Evolutionary conservation across 2,329 filamentous ascomycete genomes (phyloP), one percentile per base, ranked within the genome.

Genomic region (Epichloe uncinata): DNA sequence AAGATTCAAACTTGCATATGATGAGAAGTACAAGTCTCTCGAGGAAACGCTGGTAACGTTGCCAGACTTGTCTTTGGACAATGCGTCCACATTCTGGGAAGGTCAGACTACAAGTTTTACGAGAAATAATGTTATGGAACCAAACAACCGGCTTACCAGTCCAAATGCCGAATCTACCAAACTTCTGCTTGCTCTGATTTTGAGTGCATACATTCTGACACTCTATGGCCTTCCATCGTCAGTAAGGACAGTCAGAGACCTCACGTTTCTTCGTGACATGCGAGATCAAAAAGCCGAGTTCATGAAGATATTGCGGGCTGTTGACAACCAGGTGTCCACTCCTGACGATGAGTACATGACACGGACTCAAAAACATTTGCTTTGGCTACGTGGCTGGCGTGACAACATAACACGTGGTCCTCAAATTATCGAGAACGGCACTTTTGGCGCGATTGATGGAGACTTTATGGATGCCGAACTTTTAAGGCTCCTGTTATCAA

Each of bases 361-460:
- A 26, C 71, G 69, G 48, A 74, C 77, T 12, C 74, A 85, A 51
- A 75, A 75, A 41, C 80, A 83, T 57, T 64, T 90, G 8, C 61
- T 88, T 4, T 91, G 86, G 86, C 70, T 91, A 33, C 79, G 81
- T 60, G 75, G 77, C 58, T 90, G 85, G 85, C 82, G 82, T 35
- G 72, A 73, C 22, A 71, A 76, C 3, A 33, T 30, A 47, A 15
- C 42, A 33, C 8, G 16, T 22, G n/a, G 57, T n/a, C 47, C 54
- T 18, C 60, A 59, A 18, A 69, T 66, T 26, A 67, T 68, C 37
- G 77, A 82, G 20, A 68, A 79, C 9, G 85, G 85, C 20, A 69
- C 84, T 2, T 74, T 83, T 52, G 79, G 82, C 1, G 75, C 73
- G 54, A 68, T 93, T 3, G 66, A 75, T 13, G 72, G 68, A 49